A percentile compares a stretch with the other conserved stretches of the same genome.
These are phyloP conservation scores for Fimicolochytrium jonesii DNA, from an alignment of 192 early-diverging fungal species.

Conservation along the genomic window DNA sequence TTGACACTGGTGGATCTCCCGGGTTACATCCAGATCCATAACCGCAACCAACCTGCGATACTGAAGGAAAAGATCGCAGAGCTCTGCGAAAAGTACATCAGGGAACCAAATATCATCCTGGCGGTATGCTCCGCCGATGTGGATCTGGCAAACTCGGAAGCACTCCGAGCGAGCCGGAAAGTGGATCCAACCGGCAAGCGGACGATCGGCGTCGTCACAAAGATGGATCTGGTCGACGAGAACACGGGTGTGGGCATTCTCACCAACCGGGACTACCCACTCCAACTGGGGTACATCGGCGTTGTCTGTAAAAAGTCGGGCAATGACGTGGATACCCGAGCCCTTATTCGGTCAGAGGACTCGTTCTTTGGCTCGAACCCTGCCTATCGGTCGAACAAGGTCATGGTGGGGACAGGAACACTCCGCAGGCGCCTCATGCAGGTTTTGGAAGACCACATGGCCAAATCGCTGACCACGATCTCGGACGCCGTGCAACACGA, in stretches of 20 bases:
- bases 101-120: constrained; percentile 96
- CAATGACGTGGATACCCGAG: constrained; percentile 13
- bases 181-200: constrained; percentile 90
- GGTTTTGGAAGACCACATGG: constrained; percentile 92
- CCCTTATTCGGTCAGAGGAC: constrained; percentile 50
- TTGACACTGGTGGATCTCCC: constrained; percentile 96
- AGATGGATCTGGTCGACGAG: constrained; percentile 90
- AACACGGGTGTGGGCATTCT: constrained; percentile 73
- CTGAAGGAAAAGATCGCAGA: constrained; percentile 97
- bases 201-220: constrained; percentile 98
- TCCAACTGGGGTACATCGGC: constrained; percentile 93
- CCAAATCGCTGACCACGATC: constrained; percentile 71
- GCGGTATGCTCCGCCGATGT: constrained; percentile 96
- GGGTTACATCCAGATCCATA: constrained; percentile 94
- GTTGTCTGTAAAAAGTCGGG: constrained; percentile 78
- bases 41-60: constrained; percentile 93
- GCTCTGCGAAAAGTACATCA: constrained; percentile 92
- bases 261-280: constrained; percentile 86
- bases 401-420: constrained; percentile 80
- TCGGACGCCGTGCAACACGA: constrained; percentile 92
- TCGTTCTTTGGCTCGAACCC: constrained; percentile 54
- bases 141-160: constrained; percentile 98
- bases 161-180: constrained; percentile 90
- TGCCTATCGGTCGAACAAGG: constrained; percentile 58
- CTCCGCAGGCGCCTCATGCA: constrained; percentile 83